Evolutionary conservation across 208 protist species (phyloP), one percentile per base, ranked within the genome.

Genomic region (Naegleria lovaniensis): DNA sequence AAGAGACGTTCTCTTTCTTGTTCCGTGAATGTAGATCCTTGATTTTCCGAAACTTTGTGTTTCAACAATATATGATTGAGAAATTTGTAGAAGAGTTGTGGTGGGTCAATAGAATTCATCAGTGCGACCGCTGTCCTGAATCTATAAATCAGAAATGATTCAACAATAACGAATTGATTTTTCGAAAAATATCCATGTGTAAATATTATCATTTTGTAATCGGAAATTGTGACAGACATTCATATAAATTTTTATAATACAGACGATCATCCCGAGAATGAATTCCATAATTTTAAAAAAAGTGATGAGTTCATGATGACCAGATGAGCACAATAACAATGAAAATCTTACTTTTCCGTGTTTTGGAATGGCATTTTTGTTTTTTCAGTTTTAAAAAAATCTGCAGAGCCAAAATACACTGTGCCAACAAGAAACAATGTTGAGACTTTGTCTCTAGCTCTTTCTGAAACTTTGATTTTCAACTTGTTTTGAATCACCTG

Each of bases 1-100:
- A 79, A 79, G 19, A 79, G n/a, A 79, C 67, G 67, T 79, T 79
- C 67, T 79, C n/a, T 79, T 79, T 79, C 67, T 36, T 36, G 29
- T 6, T 33, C 6, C 6, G 67, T 36, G n/a, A 79, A 79, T 22
- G 55, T 22, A 7, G 43, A 1, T 75, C 58, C 58, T 79, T 75
- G 15, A 75, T n/a, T n/a, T 75, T 79, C 67, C 19, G 29, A 29
- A 6, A 1, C 7, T 25, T 36, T 25, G 6, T 79, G 7, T 79
- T 79, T 79, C n/a, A 36, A 79, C 25, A 79, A n/a, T 36, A 79
- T 79, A 33, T 79, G 67, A 79, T 79, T 79, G 5, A 79, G n/a
- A 36, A 79, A 9, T 79, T 79, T 79, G 9, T 36, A 79, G 67
- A 79, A 79, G 6, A 36, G 25, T 79, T 79, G 67, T 36, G 67